Evolutionary conservation across 768 basidiomycete genomes (phyloP).

Genomic region (Suillus fuscotomentosus): DNA sequence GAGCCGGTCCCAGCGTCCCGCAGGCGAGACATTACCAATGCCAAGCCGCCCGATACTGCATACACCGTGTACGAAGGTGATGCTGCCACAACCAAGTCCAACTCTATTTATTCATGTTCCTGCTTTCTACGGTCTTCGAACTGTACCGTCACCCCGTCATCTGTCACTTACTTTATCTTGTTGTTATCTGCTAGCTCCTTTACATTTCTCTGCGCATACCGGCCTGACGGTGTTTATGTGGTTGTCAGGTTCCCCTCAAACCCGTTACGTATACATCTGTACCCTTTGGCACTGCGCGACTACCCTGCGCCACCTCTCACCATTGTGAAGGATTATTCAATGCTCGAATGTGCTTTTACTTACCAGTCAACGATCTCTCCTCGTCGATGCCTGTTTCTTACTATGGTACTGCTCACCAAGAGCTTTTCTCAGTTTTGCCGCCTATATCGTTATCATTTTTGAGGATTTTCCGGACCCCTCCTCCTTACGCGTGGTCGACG

Average conservation of each 20-base stretch:
- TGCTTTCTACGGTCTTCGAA: slow-evolving; percentile 9
- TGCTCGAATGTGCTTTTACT: slow-evolving; percentile 21
- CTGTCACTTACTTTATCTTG: slow-evolving; percentile 23
- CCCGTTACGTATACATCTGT: slow-evolving; percentile 15
- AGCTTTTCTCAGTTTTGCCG: neutral
- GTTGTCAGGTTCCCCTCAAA: slow-evolving; percentile 23
- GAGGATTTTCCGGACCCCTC: neutral
- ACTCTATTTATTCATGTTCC: slow-evolving; percentile 11
- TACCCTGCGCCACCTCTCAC: slow-evolving; percentile 5
- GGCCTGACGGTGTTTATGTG: slow-evolving; percentile 22
- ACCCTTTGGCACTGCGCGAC: slow-evolving; percentile 12
- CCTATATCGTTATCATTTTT: neutral
- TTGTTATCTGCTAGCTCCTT: neutral
- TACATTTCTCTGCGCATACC: slow-evolving; percentile 11
- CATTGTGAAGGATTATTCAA: slow-evolving; percentile 19
- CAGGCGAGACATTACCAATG: slow-evolving; percentile 7
- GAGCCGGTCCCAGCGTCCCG: slow-evolving; percentile 11
- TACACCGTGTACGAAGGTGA: slow-evolving; percentile 60
- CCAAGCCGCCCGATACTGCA: slow-evolving; percentile 45
- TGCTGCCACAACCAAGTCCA: slow-evolving; percentile 26
- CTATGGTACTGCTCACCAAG: neutral
- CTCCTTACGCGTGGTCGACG: neutral
- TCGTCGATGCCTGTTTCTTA: slow-evolving; percentile 31
- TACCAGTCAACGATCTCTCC: slow-evolving; percentile 32
- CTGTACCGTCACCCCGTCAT: slow-evolving; percentile 20